Conservation (phyloP, 257 asterid genomes). For the Solanum chaucha region DNA sequence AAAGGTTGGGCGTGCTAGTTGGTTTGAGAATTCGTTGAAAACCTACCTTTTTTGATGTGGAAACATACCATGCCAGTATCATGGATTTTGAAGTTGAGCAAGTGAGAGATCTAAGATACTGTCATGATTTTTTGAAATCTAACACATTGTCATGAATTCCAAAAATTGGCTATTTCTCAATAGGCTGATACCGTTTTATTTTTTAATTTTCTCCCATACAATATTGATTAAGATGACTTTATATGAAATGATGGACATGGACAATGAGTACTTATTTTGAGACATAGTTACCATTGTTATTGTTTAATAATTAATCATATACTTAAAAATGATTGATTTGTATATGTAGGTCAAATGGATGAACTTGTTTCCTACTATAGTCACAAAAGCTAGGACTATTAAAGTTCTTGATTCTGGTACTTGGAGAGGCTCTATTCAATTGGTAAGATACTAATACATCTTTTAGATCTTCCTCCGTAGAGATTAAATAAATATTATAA, state of each 20-base stretch:
- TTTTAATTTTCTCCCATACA: background rate
- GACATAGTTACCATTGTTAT: background rate
- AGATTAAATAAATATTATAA: background rate
- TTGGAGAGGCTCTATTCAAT: slow-evolving; percentile 32
- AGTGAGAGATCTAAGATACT: background rate
- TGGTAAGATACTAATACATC: background rate
- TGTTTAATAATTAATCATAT: background rate
- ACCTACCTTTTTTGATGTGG: background rate
- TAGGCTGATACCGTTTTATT: background rate
- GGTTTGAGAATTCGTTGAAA: background rate
- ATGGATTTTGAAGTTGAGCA: background rate
- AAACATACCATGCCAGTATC: background rate
- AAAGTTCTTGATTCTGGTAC: slow-evolving; percentile 35
- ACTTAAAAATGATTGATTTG: background rate
- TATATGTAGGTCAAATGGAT: slow-evolving; percentile 47
- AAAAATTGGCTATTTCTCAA: background rate
- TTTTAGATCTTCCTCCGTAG: background rate
- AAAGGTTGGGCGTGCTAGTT: background rate
- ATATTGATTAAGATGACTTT: background rate
- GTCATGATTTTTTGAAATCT: background rate
- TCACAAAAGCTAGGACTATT: slow-evolving; percentile 36
- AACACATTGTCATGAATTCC: background rate
- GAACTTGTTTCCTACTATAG: slow-evolving; percentile 52
- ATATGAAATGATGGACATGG: background rate
- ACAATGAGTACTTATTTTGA: background rate